phyloP scores from a whole-genome alignment of 495 filamentous ascomycete species.

The Penicillium flavigenum region DNA sequence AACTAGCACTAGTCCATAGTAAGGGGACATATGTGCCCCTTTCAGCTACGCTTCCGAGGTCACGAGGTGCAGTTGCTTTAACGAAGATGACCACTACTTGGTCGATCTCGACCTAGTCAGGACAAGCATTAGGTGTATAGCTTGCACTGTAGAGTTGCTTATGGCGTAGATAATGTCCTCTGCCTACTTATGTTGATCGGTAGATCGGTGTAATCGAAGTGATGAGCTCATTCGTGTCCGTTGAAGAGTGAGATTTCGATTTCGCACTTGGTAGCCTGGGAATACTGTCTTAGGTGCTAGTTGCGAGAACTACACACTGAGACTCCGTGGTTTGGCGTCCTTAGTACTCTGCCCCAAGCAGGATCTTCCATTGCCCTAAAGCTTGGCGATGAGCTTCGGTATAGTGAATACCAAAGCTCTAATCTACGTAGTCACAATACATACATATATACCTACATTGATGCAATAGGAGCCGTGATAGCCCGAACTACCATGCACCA shows the following conservation, averaged over 20 bases:
- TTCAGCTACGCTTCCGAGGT: neutral
- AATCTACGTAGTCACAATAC: neutral
- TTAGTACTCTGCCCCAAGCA: neutral
- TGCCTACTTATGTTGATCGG: neutral
- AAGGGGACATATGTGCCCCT: neutral
- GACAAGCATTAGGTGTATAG: conserved; percentile 5
- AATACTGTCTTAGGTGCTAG: neutral
- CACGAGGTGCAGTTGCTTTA: conserved; percentile 11
- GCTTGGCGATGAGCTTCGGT: too few species aligned
- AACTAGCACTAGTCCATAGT: neutral
- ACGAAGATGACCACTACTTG: conserved; percentile 12
- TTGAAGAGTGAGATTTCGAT: neutral
- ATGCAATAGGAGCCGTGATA: neutral
- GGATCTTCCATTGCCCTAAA: too few species aligned
- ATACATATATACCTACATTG: neutral
- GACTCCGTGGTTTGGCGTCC: neutral
- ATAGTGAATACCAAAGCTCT: neutral
- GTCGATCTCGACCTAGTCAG: conserved; percentile 7
- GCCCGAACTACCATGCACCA: neutral
- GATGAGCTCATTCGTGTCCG: neutral
- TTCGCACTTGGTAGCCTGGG: too few species aligned
- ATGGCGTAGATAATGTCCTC: neutral
- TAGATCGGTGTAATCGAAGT: neutral
- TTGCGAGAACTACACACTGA: neutral
- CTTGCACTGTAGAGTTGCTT: neutral